Evolutionary conservation across 2,329 filamentous ascomycete species (phyloP), one percentile per base, ranked within the genome.

Genomic region (Tolypocladium sp.): DNA sequence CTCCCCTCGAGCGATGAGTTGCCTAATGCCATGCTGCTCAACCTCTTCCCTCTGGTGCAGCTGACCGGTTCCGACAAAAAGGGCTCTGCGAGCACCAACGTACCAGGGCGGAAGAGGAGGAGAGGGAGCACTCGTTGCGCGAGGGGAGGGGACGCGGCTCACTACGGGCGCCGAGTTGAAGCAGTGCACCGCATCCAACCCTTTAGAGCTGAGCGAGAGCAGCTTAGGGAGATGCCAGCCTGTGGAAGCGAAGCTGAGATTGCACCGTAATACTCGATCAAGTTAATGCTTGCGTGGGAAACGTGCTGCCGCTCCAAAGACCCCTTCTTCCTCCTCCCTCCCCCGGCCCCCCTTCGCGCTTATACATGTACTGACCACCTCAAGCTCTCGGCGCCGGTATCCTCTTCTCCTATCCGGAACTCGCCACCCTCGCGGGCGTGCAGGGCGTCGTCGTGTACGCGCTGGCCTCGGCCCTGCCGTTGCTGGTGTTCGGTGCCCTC

Each of bases 221-320:
- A 33, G 25, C 60, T 44, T 35, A 65, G 69, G 75, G 74, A 79
- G 77, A 79, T 74, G 71, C 61, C 54, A 59, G 58, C 64, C 67
- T 72, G 77, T 64, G 68, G 71, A 76, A 70, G 84, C 78, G 83
- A 92, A 84, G 90, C 90, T 93, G 90, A 94, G 90, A 93, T 88
- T 87, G 88, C 85, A 94, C 90, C 90, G 90, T 92, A 80, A 89
- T 87, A 93, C 90, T 93, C 90, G 90, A 94, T 90, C 90, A 94
- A 94, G 90, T 90, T 93, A 94, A 93, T 92, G 88, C 90, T 94
- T 94, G 90, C 90, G 90, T 93, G 90, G 87, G 90, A 89, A 93
- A 92, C 82, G 90, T 93, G 90, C 89, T 92, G 90, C 90, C 90
- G 89, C 89, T 91, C 85, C 78, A 74, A 72, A 70, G 66, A 68